Conservation (phyloP, 2,329 filamentous ascomycete genomes). For the Pseudogymnoascus sp. region DNA sequence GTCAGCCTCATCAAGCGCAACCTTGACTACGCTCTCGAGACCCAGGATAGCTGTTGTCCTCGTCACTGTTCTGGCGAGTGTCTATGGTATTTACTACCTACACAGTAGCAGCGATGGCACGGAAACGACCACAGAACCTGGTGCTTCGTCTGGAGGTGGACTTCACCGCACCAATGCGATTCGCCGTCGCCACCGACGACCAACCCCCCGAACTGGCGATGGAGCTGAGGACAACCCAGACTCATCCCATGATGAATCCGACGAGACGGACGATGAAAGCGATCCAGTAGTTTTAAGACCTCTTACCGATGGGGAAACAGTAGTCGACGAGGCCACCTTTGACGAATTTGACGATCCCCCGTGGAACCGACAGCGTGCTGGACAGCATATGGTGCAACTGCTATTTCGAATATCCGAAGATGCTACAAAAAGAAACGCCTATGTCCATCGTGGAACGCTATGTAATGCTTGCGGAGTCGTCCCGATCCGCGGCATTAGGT, state of each 20-base stretch:
- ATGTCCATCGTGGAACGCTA: slow-evolving; percentile 83
- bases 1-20: slow-evolving; percentile 37
- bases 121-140: slow-evolving; percentile 15
- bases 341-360: slow-evolving; percentile 20
- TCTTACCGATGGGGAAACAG: slow-evolving; percentile 28
- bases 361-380: slow-evolving; percentile 36
- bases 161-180: slow-evolving; percentile 61
- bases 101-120: slow-evolving; percentile 35
- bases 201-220: slow-evolving; percentile 23
- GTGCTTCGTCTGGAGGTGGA: slow-evolving; percentile 12
- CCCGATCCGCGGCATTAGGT: slow-evolving; percentile 85
- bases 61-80: slow-evolving; percentile 46
- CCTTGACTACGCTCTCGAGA: slow-evolving; percentile 44
- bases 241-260: slow-evolving; percentile 28
- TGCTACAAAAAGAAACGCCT: slow-evolving; percentile 77
- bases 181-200: slow-evolving; percentile 38
- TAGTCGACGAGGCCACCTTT: slow-evolving; percentile 25
- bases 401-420: slow-evolving; percentile 92
- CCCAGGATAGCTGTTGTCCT: slow-evolving; percentile 47
- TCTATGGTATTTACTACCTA: slow-evolving; percentile 49
- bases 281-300: slow-evolving; percentile 20
- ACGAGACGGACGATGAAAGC: slow-evolving; percentile 29
- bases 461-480: slow-evolving; percentile 84
- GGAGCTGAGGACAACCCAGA: slow-evolving; percentile 33
- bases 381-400: slow-evolving; percentile 74